Evolutionary conservation across 495 filamentous ascomycete species (phyloP).

Genomic region (Aspergillus sparsus): DNA sequence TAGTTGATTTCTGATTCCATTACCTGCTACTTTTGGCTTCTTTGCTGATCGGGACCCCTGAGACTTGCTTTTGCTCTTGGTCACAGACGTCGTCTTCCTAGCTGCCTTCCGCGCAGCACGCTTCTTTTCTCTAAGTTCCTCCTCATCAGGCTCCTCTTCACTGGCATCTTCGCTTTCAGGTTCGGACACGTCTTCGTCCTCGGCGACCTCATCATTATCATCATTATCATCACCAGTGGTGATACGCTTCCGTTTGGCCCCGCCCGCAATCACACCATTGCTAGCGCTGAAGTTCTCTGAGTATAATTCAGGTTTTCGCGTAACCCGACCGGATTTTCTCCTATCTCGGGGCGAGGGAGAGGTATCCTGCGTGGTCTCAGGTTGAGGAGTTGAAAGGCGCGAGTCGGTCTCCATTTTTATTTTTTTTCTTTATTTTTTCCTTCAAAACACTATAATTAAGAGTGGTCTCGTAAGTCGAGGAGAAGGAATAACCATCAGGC

Average conservation of each 20-base stretch:
- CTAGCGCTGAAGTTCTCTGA: constrained; percentile 43
- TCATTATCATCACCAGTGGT: constrained; percentile 31
- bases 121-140: constrained; percentile 62
- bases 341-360: constrained; percentile 53
- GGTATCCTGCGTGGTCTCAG: constrained; percentile 24
- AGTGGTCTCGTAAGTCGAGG: neutral
- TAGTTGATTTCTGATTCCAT: constrained; percentile 55
- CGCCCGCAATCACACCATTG: constrained; percentile 34
- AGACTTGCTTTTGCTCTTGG: constrained; percentile 31
- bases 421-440: too few relatives aligned
- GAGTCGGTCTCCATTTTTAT: constrained; percentile 42
- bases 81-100: constrained; percentile 63
- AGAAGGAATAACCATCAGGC: neutral
- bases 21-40: constrained; percentile 58
- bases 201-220: constrained; percentile 45
- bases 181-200: constrained; percentile 58
- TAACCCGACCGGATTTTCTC: constrained; percentile 80
- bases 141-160: constrained; percentile 63
- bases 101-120: constrained; percentile 46
- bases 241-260: constrained; percentile 58
- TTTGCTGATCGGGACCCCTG: constrained; percentile 36
- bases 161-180: constrained; percentile 50
- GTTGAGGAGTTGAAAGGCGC: constrained; percentile 31
- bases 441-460: constrained; percentile 9
- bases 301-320: constrained; percentile 70